These are phyloP conservation scores for Pseudozyma pruni DNA, from an alignment of 1,284 basidiomycete species.

Conservation along the genomic window DNA sequence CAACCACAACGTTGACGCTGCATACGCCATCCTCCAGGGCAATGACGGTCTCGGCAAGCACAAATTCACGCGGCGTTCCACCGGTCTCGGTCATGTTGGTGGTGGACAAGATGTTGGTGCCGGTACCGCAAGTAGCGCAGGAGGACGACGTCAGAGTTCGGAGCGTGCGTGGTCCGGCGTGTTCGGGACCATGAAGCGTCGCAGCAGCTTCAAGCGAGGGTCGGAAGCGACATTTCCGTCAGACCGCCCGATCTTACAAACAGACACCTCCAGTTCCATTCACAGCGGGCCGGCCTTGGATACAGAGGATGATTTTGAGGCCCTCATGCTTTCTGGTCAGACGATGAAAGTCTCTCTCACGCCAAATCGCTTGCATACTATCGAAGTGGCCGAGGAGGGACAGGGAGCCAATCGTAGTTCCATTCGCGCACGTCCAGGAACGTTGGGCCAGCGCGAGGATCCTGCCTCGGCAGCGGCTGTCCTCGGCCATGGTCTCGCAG, in stretches of 20 bases:
- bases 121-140: conserved; percentile 14
- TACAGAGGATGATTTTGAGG: conserved; percentile 58
- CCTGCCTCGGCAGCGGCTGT: conserved; percentile 2
- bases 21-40: background rate
- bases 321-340: conserved; percentile 55
- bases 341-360: conserved; percentile 82
- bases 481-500: conserved; percentile 10
- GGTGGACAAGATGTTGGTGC: background rate
- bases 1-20: background rate
- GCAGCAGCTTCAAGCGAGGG: conserved; percentile 55
- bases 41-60: conserved; percentile 8
- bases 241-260: conserved; percentile 10
- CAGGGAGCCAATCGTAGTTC: conserved; percentile 15
- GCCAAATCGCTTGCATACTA: conserved; percentile 71
- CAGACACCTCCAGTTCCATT: background rate
- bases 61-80: background rate
- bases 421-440: conserved; percentile 44
- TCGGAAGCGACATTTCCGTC: conserved; percentile 29
- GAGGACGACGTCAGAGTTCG: conserved; percentile 38
- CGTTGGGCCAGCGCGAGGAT: conserved; percentile 26
- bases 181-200: conserved; percentile 47
- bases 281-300: conserved; percentile 27
- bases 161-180: conserved; percentile 50
- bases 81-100: conserved; percentile 1
- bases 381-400: conserved; percentile 53